Conservation (phyloP, 2,329 filamentous ascomycete genomes). For the Colletotrichum sp. region DNA sequence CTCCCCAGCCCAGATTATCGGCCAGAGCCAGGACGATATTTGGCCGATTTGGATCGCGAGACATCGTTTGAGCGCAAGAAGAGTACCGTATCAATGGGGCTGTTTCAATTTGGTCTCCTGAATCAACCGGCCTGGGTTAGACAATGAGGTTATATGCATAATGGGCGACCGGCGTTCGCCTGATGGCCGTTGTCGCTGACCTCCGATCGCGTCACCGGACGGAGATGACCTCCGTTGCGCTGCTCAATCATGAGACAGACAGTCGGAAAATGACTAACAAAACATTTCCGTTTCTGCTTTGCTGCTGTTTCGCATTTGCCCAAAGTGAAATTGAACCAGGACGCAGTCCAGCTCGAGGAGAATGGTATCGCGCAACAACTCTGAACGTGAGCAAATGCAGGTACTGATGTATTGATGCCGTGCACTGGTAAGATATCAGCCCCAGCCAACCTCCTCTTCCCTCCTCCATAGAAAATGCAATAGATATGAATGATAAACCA, state of each 20-base stretch:
- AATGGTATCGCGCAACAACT: background rate
- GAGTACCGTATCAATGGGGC: background rate
- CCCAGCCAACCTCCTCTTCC: rapidly evolving
- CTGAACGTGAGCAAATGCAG: background rate
- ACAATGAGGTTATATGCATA: background rate
- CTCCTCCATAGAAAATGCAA: background rate
- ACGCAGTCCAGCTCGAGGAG: background rate
- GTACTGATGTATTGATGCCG: rapidly evolving
- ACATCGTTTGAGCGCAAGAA: constrained; percentile 14
- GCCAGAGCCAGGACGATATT: constrained; percentile 38
- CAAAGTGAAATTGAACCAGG: background rate
- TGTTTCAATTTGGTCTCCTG: background rate
- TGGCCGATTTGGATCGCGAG: constrained; percentile 26
- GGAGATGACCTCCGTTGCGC: background rate
- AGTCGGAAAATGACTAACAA: background rate
- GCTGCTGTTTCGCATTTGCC: background rate
- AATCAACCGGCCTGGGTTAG: rapidly evolving
- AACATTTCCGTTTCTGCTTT: background rate
- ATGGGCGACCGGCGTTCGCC: background rate
- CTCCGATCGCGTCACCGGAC: background rate
- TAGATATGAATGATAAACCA: rapidly evolving
- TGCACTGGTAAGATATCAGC: rapidly evolving
- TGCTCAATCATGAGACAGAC: background rate
- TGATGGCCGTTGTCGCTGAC: background rate
- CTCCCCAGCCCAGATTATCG: constrained; percentile 43